Conservation (phyloP, 2,329 filamentous ascomycete genomes). For the Apiospora koreana region DNA sequence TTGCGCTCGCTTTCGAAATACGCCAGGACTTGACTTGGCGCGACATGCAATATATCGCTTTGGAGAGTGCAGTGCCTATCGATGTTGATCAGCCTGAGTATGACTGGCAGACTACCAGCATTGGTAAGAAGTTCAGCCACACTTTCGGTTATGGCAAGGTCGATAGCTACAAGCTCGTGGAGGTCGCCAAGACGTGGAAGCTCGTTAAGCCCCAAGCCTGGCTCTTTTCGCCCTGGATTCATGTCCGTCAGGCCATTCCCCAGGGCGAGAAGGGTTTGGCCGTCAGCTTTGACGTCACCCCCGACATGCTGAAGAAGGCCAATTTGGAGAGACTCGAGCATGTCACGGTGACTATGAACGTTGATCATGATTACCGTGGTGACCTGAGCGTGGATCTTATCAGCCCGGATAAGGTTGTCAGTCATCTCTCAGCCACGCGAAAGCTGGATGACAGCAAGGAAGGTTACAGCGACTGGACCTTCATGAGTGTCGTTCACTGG, state of each 20-base stretch:
- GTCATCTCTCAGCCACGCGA: conserved; percentile 78
- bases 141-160: conserved; percentile 96
- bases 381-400: conserved; percentile 91
- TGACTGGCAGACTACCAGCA: conserved; percentile 79
- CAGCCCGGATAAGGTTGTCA: conserved; percentile 79
- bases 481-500: conserved; percentile 98
- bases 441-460: conserved; percentile 62
- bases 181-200: conserved; percentile 82
- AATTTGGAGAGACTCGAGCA: conserved; percentile 90
- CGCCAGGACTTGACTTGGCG: conserved; percentile 90
- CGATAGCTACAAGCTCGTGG: conserved; percentile 82
- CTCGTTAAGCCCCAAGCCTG: conserved; percentile 94
- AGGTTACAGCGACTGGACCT: conserved; percentile 95
- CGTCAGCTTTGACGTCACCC: conserved; percentile 79
- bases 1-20: conserved; percentile 81
- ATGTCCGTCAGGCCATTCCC: conserved; percentile 82
- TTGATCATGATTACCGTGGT: conserved; percentile 82
- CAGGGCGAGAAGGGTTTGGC: conserved; percentile 80
- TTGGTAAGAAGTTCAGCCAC: conserved; percentile 88
- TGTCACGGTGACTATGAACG: conserved; percentile 96
- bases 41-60: conserved; percentile 88
- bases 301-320: conserved; percentile 75
- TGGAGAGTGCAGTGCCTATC: conserved; percentile 81
- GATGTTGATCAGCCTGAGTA: conserved; percentile 59
- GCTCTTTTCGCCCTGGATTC: conserved; percentile 91